Percentiles rank a stretch among this genome's conserved stretches.
Evolutionary conservation across 73 alveolate species (phyloP).

Genomic region (Durusdinium trenchii): DNA sequence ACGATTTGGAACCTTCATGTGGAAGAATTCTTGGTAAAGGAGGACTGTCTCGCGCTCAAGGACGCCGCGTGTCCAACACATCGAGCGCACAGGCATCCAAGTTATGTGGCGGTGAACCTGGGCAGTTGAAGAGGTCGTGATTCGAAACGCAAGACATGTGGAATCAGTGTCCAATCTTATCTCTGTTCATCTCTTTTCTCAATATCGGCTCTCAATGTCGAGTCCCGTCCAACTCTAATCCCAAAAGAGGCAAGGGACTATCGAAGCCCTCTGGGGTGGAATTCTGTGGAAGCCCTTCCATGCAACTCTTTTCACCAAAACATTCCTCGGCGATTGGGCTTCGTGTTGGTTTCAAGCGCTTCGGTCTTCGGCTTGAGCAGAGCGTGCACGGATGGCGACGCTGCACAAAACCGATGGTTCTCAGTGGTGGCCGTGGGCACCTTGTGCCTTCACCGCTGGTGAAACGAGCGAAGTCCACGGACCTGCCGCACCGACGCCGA

Average conservation of each 20-base stretch:
- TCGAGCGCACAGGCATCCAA: conserved; percentile 62
- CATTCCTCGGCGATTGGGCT: conserved; percentile 55
- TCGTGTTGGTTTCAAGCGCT: conserved; percentile 37
- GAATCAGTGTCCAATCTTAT: too few species aligned
- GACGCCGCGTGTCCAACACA: conserved; percentile 65
- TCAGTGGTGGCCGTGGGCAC: conserved; percentile 38
- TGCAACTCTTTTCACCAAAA: conserved; percentile 22
- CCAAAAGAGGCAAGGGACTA: background rate
- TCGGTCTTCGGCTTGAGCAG: conserved; percentile 1
- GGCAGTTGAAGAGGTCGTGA: too few species aligned
- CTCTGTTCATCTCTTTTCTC: too few species aligned
- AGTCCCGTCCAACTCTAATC: too few species aligned
- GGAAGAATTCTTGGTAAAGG: too few species aligned
- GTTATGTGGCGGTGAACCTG: conserved; percentile 69
- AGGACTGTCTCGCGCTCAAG: too few species aligned
- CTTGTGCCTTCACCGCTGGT: background rate
- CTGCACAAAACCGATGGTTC: background rate
- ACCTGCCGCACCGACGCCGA: background rate
- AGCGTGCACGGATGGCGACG: conserved; percentile 29
- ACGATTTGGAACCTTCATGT: too few species aligned
- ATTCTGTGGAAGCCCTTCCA: conserved; percentile 7
- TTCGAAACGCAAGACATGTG: too few species aligned
- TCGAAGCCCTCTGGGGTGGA: background rate
- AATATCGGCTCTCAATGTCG: too few species aligned
- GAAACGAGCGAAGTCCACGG: background rate